Evolutionary conservation across 768 basidiomycete genomes (phyloP), one percentile per base, ranked within the genome.

Genomic region (Boletellus emodensis): DNA sequence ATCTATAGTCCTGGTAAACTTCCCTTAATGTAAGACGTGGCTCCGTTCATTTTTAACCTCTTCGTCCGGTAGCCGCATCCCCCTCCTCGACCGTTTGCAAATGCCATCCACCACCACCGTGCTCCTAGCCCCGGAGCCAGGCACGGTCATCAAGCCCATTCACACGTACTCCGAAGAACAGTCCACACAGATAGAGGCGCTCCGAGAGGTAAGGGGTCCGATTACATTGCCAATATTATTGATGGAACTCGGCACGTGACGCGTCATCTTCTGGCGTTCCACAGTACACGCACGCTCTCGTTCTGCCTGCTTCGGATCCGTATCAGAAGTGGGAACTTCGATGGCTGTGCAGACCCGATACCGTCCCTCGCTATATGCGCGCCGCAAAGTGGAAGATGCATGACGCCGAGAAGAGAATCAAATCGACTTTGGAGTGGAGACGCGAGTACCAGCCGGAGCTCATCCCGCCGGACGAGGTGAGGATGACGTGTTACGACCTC

Each of bases 361-460:
- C 78, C 56, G 67, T 63, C 56, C 71, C 64, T 61, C 82, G 91
- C 13, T 94, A 93, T 62, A 82, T 90, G 78, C 82, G 91, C 28
- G 89, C 91, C 0, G 79, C 87, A 3, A 93, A 93, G 61, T 92
- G 91, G 90, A 83, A 84, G 61, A 61, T 84, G 32, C 75, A 77
- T 22, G 86, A 94, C 45, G 90, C 80, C 11, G 82, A 91, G 71
- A 83, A 81, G 63, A 76, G 92, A 44, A 83, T 93, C 52, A 83
- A 84, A 63, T 79, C 76, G 0, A 92, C 90, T 0, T 50, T 94
- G 4, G 87, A 90, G 54, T 94, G 92, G 92, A 75, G 91, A 52
- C 72, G 91, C 40, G 87, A 91, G 48, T 93, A 75, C 64, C 82
- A 88, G 66, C 91, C 92, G 0, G 91, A 94, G 46, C 71, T 94